phyloP scores from a whole-genome alignment of 1,139 yeast species.

The Kluyveromyces sp. region DNA sequence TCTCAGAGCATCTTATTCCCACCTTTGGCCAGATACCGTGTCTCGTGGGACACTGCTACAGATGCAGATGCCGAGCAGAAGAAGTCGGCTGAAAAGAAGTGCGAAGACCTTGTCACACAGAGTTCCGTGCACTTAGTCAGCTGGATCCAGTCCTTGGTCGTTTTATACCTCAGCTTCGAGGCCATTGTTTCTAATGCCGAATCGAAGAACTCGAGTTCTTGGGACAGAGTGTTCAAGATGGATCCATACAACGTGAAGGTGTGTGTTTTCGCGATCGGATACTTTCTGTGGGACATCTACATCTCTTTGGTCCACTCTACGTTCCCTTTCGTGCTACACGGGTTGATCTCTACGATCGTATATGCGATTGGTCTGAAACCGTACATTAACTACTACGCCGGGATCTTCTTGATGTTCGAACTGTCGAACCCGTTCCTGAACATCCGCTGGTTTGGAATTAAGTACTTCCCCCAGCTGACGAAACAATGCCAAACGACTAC shows the following conservation, averaged over 20 bases:
- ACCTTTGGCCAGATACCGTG: conserved; percentile 16
- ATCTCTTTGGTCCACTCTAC: conserved; percentile 56
- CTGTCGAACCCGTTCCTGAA: conserved; percentile 90
- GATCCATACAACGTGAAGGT: conserved; percentile 73
- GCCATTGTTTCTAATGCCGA: conserved; percentile 12
- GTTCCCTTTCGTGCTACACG: conserved; percentile 79
- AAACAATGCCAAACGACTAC: conserved; percentile 4
- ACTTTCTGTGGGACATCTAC: conserved; percentile 84
- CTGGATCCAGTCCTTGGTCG: conserved; percentile 28
- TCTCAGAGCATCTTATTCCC: conserved; percentile 27
- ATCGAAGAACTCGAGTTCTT: conserved; percentile 24
- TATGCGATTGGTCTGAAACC: conserved; percentile 61
- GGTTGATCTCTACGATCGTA: conserved; percentile 71
- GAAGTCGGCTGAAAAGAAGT: conserved; percentile 1
- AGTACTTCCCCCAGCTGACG: conserved; percentile 34
- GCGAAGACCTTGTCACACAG: conserved; percentile 20
- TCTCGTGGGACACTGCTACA: conserved; percentile 9
- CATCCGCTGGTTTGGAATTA: conserved; percentile 82
- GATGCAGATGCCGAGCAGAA: conserved; percentile 5
- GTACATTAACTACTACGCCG: conserved; percentile 76
- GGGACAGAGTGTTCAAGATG: conserved; percentile 55
- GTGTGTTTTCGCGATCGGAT: conserved; percentile 67
- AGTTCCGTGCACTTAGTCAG: conserved; percentile 31
- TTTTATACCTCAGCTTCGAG: conserved; percentile 25
- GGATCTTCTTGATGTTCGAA: conserved; percentile 80